Base-by-base conservation (phyloP, 2,329 filamentous ascomycete genomes). In the Verticillium klebahnii region DNA sequence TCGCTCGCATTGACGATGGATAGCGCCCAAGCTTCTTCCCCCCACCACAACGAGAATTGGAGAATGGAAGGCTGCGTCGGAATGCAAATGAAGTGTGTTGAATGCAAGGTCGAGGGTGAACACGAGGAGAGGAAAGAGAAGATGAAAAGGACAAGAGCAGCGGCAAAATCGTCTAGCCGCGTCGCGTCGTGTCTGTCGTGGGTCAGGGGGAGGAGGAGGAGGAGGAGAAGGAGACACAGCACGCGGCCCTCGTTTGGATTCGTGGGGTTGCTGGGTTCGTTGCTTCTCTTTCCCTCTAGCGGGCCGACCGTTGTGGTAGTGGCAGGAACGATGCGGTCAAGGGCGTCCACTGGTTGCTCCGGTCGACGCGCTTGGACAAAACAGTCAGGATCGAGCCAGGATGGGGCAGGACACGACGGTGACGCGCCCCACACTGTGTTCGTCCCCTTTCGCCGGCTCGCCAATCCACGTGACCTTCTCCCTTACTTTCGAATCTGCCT, bases 41-140 rank as follows among this genome's bases (percentile, higher is more conserved):
- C 45, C 45, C 45, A 50, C 45, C n/a, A 23, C 45, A 50, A 45
- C 8, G 39, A 17, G 15, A 45, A 50, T 50, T 9, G 19, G n/a
- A 50, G 45, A 50, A 50, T 50, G 37, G 17, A 17, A 40, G 12
- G 37, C 6, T 7, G 17, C 14, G 37, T n/a, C 6, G 37, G 37
- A 40, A 40, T 40, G 37, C 15, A n/a, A n/a, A 50, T 50, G 45
- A 14, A 36, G 45, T 15, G 12, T 40, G 15, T 40, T 15, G 37
- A 12, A 17, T 15, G 37, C 14, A 25, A n/a, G 25, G 19, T 23
- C n/a, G 25, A 37, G 34, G 45, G 29, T 36, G 50, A 45, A 58
- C 36, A 34, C 37, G 58, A 60, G 61, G 39, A 32, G 61, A 61
- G 58, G 57, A 57, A 61, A 59, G 52, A 60, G 39, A 56, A 60